Conservation (phyloP, 305 asterid genomes). For the Solanum hybrid region DNA sequence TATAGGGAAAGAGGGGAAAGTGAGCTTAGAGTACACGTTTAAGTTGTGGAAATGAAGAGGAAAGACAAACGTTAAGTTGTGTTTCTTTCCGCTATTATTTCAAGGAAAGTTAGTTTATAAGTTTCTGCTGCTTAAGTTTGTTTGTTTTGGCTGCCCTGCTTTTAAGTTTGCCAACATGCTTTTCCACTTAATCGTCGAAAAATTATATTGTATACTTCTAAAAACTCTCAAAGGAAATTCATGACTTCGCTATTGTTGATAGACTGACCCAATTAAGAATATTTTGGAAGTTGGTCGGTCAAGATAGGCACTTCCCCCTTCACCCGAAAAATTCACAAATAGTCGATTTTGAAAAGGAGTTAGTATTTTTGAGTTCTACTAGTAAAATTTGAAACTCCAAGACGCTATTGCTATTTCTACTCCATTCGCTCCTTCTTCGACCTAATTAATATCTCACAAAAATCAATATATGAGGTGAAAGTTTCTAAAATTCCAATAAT, state of each 20-base stretch:
- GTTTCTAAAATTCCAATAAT: not conserved
- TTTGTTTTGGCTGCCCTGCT: not conserved
- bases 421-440: not conserved
- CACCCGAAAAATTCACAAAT: not conserved
- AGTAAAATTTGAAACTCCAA: not conserved
- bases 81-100: conserved; percentile 22
- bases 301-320: not conserved
- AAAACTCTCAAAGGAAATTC: not conserved
- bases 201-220: too few species aligned
- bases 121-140: conserved; percentile 1
- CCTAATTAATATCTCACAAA: not conserved
- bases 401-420: not conserved
- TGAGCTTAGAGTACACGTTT: conserved; percentile 59
- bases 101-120: conserved; percentile 22
- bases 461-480: not conserved
- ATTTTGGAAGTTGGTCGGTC: not conserved
- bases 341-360: not conserved
- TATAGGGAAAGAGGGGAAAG: not conserved
- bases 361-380: not conserved
- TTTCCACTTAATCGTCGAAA: not conserved
- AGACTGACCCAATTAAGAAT: not conserved
- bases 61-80: conserved; percentile 48
- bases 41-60: conserved; percentile 25
- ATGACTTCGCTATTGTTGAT: not conserved
- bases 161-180: not conserved